These are phyloP conservation scores for Hygrophoropsis aurantiaca DNA, from an alignment of 768 basidiomycete genomes.

Conservation along the genomic window DNA sequence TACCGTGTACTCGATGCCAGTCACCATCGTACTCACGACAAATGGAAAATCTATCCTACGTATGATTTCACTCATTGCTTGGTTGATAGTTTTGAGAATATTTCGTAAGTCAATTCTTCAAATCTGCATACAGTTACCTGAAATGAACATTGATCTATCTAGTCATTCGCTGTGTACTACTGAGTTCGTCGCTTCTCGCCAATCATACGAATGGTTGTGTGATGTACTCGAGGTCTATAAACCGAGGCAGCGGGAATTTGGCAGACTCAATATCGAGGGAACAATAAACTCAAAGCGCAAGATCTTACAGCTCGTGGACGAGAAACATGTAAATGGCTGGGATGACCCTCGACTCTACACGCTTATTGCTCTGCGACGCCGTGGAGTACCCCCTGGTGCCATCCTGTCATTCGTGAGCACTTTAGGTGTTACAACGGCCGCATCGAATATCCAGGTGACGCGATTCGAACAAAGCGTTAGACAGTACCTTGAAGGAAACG, in stretches of 20 bases:
- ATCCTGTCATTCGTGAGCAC: constrained; percentile 90
- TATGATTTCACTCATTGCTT: constrained; percentile 99
- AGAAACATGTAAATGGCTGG: constrained; percentile 87
- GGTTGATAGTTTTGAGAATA: constrained; percentile 98
- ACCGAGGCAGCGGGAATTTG: constrained; percentile 95
- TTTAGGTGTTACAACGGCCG: constrained; percentile 88
- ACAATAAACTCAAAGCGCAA: constrained; percentile 98
- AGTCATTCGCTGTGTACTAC: constrained; percentile 97
- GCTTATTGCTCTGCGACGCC: constrained; percentile 89
- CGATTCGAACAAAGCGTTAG: constrained; percentile 92
- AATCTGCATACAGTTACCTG: too few relatives aligned
- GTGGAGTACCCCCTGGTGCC: constrained; percentile 96
- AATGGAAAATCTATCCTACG: constrained; percentile 97
- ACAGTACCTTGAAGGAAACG: constrained; percentile 85
- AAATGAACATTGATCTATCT: not conserved
- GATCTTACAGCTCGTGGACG: constrained; percentile 83
- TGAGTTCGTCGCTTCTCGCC: constrained; percentile 93
- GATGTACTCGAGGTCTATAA: constrained; percentile 98
- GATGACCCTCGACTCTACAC: constrained; percentile 98
- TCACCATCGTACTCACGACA: constrained; percentile 90
- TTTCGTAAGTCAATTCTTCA: constrained; percentile 68
- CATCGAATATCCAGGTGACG: constrained; percentile 79
- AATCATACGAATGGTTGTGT: constrained; percentile 99
- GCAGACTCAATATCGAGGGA: constrained; percentile 88
- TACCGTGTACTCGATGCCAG: constrained; percentile 89